Evolutionary conservation across 495 filamentous ascomycete species (phyloP).

Genomic region (Penicillium steckii): DNA sequence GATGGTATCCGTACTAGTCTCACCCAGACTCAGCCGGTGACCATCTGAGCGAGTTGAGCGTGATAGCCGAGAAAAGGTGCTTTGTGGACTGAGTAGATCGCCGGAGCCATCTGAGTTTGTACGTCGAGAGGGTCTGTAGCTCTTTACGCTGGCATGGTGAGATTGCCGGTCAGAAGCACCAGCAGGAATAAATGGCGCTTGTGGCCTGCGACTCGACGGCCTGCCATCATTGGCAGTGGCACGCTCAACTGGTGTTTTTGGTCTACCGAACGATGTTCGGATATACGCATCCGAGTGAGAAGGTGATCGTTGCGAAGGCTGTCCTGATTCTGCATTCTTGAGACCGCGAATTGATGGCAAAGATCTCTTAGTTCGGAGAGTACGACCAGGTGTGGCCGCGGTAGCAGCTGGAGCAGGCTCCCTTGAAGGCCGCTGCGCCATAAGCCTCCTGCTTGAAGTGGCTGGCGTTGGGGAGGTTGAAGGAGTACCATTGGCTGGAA

Average conservation of each 20-base stretch:
- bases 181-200: constrained; percentile 77
- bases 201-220: constrained; percentile 55
- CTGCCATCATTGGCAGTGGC: constrained; percentile 48
- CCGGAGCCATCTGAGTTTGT: constrained; percentile 68
- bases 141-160: constrained; percentile 74
- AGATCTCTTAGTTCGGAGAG: constrained; percentile 84
- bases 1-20: constrained; percentile 46
- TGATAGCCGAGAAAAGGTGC: constrained; percentile 50
- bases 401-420: constrained; percentile 49
- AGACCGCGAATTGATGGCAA: constrained; percentile 71
- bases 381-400: constrained; percentile 67
- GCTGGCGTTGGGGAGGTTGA: constrained; percentile 50
- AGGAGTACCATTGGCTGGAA: constrained; percentile 54
- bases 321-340: constrained; percentile 33
- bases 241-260: constrained; percentile 73
- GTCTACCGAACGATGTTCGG: constrained; percentile 49
- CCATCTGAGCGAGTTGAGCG: constrained; percentile 45
- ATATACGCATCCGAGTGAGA: constrained; percentile 41
- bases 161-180: constrained; percentile 71
- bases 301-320: constrained; percentile 34
- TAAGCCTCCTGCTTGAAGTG: constrained; percentile 58
- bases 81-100: constrained; percentile 44
- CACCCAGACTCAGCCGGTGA: constrained; percentile 38
- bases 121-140: constrained; percentile 65
- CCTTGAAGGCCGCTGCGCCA: constrained; percentile 56